Evolutionary conservation across 1,139 yeast species (phyloP).

Genomic region (Chernovozyma aurita): DNA sequence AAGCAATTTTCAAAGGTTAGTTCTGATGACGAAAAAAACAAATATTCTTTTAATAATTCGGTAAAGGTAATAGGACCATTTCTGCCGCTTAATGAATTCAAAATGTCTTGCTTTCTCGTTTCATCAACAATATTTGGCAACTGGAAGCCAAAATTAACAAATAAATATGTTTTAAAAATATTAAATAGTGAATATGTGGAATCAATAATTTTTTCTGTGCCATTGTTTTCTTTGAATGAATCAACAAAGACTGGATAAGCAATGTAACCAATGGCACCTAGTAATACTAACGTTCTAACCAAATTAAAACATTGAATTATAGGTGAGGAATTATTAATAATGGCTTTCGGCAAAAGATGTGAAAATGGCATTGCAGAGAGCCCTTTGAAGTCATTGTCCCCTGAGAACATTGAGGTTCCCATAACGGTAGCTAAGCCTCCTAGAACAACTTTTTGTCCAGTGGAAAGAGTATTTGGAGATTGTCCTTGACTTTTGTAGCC

Average conservation of each 20-base stretch:
- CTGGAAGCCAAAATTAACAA: slow-evolving; percentile 27
- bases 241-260: slow-evolving; percentile 19
- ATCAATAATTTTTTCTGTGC: slow-evolving; percentile 5
- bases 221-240: not conserved
- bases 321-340: slow-evolving; percentile 22
- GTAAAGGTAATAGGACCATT: slow-evolving; percentile 7
- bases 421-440: slow-evolving; percentile 57
- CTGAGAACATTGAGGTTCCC: slow-evolving; percentile 43
- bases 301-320: slow-evolving; percentile 24
- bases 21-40: slow-evolving; percentile 28
- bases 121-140: slow-evolving; percentile 22
- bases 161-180: slow-evolving; percentile 17
- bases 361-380: slow-evolving; percentile 33
- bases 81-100: slow-evolving; percentile 22
- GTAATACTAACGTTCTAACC: slow-evolving; percentile 21
- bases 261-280: slow-evolving; percentile 23
- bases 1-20: slow-evolving; percentile 35
- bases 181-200: not conserved
- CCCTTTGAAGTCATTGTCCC: slow-evolving; percentile 34
- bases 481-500: slow-evolving; percentile 6
- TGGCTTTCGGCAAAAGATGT: slow-evolving; percentile 20
- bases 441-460: slow-evolving; percentile 29
- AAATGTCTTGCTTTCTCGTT: slow-evolving; percentile 15
- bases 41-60: slow-evolving; percentile 23
- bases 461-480: slow-evolving; percentile 10